Percentiles rank a stretch among this genome's conserved stretches.
phyloP scores from a whole-genome alignment of 2,329 filamentous ascomycete species.

The Leptographium radiaticola region DNA sequence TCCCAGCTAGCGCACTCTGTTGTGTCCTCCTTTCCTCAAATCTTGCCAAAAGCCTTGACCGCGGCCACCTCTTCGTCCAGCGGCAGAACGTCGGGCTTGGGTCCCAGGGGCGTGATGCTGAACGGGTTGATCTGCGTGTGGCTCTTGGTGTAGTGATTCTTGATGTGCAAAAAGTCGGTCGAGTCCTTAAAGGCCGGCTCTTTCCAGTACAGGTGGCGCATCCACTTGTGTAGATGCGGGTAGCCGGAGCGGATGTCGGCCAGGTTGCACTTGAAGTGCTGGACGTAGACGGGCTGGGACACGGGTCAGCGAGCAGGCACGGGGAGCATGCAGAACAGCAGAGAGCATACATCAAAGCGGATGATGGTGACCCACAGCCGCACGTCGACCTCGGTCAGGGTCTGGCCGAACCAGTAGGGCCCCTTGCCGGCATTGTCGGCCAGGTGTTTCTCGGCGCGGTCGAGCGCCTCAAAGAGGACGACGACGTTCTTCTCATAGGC shows the following conservation, averaged over 20 bases:
- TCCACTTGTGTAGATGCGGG: slow-evolving; percentile 67
- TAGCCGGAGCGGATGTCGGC: slow-evolving; percentile 76
- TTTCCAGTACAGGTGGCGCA: slow-evolving; percentile 77
- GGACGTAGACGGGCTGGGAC: slow-evolving; percentile 56
- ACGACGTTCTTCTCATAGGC: slow-evolving; percentile 67
- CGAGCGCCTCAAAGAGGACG: slow-evolving; percentile 62
- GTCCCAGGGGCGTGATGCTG: slow-evolving; percentile 73
- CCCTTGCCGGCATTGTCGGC: slow-evolving; percentile 22
- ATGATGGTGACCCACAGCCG: slow-evolving; percentile 61
- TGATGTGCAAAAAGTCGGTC: slow-evolving; percentile 92
- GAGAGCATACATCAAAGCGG: slow-evolving; percentile 47
- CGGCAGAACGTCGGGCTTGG: slow-evolving; percentile 67
- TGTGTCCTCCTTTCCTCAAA: not conserved
- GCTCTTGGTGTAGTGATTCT: slow-evolving; percentile 55
- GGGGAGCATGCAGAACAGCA: not conserved
- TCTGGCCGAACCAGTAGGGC: slow-evolving; percentile 63
- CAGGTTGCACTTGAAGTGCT: slow-evolving; percentile 82
- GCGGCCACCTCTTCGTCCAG: slow-evolving; percentile 65
- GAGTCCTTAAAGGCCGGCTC: slow-evolving; percentile 64
- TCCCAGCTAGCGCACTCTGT: not conserved
- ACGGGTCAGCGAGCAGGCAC: not conserved
- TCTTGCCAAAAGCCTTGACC: slow-evolving; percentile 18
- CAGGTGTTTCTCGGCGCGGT: slow-evolving; percentile 63
- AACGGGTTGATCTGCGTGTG: slow-evolving; percentile 54
- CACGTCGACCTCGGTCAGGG: slow-evolving; percentile 72